A percentile compares a stretch with the other conserved stretches of the same genome.
These are phyloP conservation scores for Aspergillus taichungensis DNA, from an alignment of 495 filamentous ascomycete genomes.

Conservation along the genomic window DNA sequence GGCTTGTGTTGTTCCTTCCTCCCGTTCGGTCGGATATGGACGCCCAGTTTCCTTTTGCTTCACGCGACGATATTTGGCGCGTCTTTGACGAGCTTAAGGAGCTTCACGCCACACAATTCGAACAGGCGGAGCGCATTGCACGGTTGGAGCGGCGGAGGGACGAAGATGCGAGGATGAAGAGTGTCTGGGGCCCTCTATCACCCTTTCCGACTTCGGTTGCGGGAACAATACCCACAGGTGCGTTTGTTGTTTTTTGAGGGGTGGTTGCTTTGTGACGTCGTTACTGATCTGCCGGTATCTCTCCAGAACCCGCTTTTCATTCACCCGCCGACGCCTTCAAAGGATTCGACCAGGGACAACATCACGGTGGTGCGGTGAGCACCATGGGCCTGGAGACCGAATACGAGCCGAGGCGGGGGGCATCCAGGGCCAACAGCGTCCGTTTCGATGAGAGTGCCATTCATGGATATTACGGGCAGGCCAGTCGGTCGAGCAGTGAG, in stretches of 20 bases:
- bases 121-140: conserved; percentile 72
- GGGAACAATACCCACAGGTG: conserved; percentile 70
- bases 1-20: conserved; percentile 4
- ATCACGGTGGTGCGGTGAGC: conserved; percentile 53
- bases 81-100: conserved; percentile 82
- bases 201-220: conserved; percentile 68
- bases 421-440: conserved; percentile 93
- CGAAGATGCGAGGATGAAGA: conserved; percentile 73
- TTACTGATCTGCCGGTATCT: conserved; percentile 1
- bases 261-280: neutral
- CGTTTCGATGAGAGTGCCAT: conserved; percentile 97
- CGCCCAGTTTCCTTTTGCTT: conserved; percentile 53
- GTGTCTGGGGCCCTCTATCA: conserved; percentile 71
- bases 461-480: conserved; percentile 80
- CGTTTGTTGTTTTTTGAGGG: conserved; percentile 1
- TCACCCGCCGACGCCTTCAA: conserved; percentile 70
- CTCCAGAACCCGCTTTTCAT: conserved; percentile 62
- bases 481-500: conserved; percentile 70
- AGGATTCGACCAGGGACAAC: conserved; percentile 73
- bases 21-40: conserved; percentile 42
- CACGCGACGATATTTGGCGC: conserved; percentile 74
- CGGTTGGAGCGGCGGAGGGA: conserved; percentile 76
- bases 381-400: conserved; percentile 77
- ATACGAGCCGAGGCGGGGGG: conserved; percentile 84
- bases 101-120: conserved; percentile 65